These are phyloP conservation scores for Entophlyctis luteolus DNA, from an alignment of 192 early-diverging fungal species.

Conservation along the genomic window DNA sequence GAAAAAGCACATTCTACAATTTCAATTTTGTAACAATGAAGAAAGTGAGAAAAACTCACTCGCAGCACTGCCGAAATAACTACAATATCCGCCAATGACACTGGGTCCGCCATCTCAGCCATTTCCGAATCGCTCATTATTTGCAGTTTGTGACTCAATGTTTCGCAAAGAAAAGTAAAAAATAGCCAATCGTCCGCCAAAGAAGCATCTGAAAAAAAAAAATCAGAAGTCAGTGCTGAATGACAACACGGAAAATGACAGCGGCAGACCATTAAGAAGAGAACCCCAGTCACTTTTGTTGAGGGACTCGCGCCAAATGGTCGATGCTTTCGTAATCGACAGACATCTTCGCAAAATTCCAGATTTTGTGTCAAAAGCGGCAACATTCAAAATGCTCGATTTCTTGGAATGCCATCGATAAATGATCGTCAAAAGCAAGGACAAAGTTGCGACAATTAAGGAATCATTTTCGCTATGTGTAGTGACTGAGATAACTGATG, in stretches of 20 bases:
- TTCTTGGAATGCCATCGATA: conserved; percentile 56
- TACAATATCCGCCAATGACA: conserved; percentile 53
- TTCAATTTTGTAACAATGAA: conserved; percentile 26
- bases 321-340: not conserved
- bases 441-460: conserved; percentile 33
- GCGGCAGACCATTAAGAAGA: not conserved
- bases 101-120: conserved; percentile 44
- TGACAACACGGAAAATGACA: not conserved
- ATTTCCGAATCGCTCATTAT: conserved; percentile 88
- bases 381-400: conserved; percentile 45
- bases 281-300: not conserved
- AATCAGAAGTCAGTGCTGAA: not conserved
- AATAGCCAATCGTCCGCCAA: conserved; percentile 46
- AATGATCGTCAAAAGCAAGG: conserved; percentile 54
- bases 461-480: conserved; percentile 37
- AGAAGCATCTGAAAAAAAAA: not conserved
- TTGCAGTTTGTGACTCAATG: conserved; percentile 66
- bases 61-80: conserved; percentile 48
- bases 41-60: conserved; percentile 37
- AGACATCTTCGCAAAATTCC: conserved; percentile 25
- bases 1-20: conserved; percentile 67
- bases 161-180: conserved; percentile 68
- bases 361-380: conserved; percentile 44
- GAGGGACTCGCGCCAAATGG: not conserved
- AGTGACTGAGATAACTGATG: conserved; percentile 27